Evolutionary conservation across 2,329 filamentous ascomycete species (phyloP), one percentile per base, ranked within the genome.

Genomic region (Ophiobolus disseminans): DNA sequence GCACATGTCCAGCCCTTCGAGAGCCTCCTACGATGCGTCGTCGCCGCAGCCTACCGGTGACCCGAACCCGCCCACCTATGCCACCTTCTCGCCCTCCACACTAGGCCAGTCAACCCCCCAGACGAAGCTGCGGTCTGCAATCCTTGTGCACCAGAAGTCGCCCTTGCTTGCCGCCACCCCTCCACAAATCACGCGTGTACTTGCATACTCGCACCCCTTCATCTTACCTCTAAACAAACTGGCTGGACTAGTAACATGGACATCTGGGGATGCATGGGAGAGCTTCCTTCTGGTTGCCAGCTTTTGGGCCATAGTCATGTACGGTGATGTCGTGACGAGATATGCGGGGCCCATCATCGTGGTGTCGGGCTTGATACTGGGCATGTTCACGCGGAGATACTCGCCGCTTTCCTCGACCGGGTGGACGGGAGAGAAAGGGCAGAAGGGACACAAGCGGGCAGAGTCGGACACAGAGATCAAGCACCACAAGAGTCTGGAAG

Each of bases 191-290:
- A 99, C 94, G 2, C 86, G 94, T 62, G 92, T 93, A 11, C 82
- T 99, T 51, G 93, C 93, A 57, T 97, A 97, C 72, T 96, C 92
- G 56, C 93, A 99, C 70, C 92, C 94, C 0, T 97, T 97, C 70
- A 80, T 99, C 6, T 79, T 96, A 6, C 91, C 92, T 5, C 78
- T 97, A 48, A 97, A 97, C 72, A 89, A 88, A 68, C 75, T 96
- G 13, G 88, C 84, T 2, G 94, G 93, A 0, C 78, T 99, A 53
- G 69, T 99, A 55, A 96, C 90, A 76, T 99, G 94, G 94, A 96
- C 91, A 7, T 92, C 89, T 1, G 89, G 85, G 30, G 94, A 99
- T 70, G 86, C 92, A 0, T 99, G 93, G 93, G 91, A 97, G 79
- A 97, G 92, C 79, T 99, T 97, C 68, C 79, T 99, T 53, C 73